Evolutionary conservation across 345 rosid species (phyloP).

Genomic region (Dipteronia dyeriana): DNA sequence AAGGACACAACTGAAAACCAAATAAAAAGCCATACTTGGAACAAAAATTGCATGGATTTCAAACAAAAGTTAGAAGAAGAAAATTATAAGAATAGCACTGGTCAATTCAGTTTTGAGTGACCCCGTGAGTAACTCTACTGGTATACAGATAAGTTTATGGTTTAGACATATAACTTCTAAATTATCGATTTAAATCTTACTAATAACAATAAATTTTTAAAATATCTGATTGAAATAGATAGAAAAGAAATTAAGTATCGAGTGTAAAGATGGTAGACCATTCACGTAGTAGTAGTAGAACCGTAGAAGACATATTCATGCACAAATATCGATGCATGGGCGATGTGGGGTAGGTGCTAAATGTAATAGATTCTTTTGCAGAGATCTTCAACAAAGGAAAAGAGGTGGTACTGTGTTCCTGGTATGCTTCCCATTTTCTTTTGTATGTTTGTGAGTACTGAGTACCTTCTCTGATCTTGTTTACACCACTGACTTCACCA

Average conservation of each 20-base stretch:
- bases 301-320: not conserved
- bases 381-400: not conserved
- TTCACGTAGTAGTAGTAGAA: too few relatives aligned
- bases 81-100: not conserved
- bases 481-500: not conserved
- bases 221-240: too few relatives aligned
- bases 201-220: too few relatives aligned
- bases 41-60: too few relatives aligned
- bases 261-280: not conserved
- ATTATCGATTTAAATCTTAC: too few relatives aligned
- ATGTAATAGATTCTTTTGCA: not conserved
- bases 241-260: not conserved
- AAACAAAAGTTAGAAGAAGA: too few relatives aligned
- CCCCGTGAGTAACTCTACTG: too few relatives aligned
- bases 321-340: not conserved
- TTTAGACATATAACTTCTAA: too few relatives aligned
- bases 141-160: too few relatives aligned
- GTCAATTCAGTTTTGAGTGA: not conserved
- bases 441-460: not conserved
- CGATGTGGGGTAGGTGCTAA: not conserved
- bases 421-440: not conserved
- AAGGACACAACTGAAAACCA: not conserved
- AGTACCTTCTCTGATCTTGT: not conserved
- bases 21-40: not conserved
- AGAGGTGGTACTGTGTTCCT: not conserved